These are phyloP conservation scores for Colletotrichum noveboracense DNA, from an alignment of 2,329 filamentous ascomycete genomes.

Conservation along the genomic window DNA sequence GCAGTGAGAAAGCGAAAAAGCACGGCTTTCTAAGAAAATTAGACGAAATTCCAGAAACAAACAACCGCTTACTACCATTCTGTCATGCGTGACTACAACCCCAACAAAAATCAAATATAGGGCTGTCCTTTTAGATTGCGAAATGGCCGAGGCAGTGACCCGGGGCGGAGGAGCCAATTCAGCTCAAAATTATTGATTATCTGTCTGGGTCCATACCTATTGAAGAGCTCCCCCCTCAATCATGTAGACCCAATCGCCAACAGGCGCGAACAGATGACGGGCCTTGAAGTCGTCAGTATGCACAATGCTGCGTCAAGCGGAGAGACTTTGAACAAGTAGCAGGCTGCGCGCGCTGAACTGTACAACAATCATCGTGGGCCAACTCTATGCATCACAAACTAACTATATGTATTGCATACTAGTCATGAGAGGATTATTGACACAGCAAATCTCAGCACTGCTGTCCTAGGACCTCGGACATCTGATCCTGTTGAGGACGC, in stretches of 20 bases:
- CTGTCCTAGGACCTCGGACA: not conserved
- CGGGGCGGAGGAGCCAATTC: not conserved
- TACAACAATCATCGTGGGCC: conserved; percentile 56
- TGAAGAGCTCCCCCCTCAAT: not conserved
- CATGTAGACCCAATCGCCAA: not conserved
- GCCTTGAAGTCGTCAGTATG: not conserved
- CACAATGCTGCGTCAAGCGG: not conserved
- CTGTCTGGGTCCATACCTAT: not conserved
- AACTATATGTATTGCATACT: conserved; percentile 48
- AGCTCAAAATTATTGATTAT: not conserved
- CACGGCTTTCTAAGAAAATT: no score
- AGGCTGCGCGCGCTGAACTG: conserved; percentile 44
- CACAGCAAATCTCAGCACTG: conserved; percentile 42
- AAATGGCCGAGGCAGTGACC: no score
- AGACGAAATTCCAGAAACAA: no score
- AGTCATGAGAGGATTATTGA: conserved; percentile 49
- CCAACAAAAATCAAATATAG: no score
- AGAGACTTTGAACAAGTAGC: conserved; percentile 43
- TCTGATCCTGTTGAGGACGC: no score
- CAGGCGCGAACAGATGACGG: not conserved
- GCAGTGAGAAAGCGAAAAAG: no score
- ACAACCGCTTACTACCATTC: no score
- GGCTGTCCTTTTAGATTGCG: no score
- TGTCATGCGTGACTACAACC: no score
- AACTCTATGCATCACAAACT: conserved; percentile 53